Percentiles rank a stretch among this genome's conserved stretches.
phyloP scores from a whole-genome alignment of 768 basidiomycete species.

The Neoboletus subvelutipes region DNA sequence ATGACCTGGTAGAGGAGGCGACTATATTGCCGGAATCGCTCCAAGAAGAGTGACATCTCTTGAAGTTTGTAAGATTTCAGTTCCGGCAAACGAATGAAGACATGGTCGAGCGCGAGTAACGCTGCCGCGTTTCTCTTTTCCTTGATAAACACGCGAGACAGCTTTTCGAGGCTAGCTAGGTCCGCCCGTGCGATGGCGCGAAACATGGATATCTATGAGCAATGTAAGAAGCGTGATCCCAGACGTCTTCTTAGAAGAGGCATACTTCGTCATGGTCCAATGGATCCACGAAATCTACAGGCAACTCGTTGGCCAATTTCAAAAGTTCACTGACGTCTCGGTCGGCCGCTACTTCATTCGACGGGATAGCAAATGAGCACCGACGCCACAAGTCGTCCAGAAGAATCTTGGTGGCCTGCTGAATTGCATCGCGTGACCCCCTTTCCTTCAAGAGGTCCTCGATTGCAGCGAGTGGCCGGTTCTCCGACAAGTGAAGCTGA shows the following conservation, averaged over 20 bases:
- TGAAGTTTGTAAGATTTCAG: slow-evolving; percentile 25
- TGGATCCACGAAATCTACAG: slow-evolving; percentile 5
- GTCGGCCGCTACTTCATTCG: slow-evolving; percentile 1
- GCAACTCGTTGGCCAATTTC: slow-evolving; percentile 17
- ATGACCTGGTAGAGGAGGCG: slow-evolving; percentile 2
- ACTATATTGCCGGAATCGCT: slow-evolving; percentile 2
- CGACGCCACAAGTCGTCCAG: slow-evolving; percentile 46
- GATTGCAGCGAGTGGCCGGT: slow-evolving; percentile 48
- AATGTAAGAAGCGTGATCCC: neutral
- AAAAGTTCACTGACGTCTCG: slow-evolving; percentile 21
- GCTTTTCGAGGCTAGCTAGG: slow-evolving; percentile 25
- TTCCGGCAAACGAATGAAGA: slow-evolving; percentile 1
- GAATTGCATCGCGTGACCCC: slow-evolving; percentile 25
- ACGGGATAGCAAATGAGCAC: slow-evolving; percentile 40
- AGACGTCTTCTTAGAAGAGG: neutral
- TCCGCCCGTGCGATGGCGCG: slow-evolving; percentile 30
- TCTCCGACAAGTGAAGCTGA: slow-evolving; percentile 48
- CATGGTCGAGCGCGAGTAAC: slow-evolving; percentile 7
- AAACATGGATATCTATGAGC: slow-evolving; percentile 31
- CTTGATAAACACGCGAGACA: slow-evolving; percentile 33
- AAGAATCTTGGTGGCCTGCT: slow-evolving; percentile 39
- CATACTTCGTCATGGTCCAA: slow-evolving; percentile 9
- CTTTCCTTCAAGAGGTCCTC: slow-evolving; percentile 40
- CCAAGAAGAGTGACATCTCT: slow-evolving; percentile 7
- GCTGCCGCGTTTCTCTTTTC: neutral